A percentile compares a stretch with the other conserved stretches of the same genome.
phyloP scores from a whole-genome alignment of 371 early-diverging fungal genomes.

The Apophysomyces ossiformis region DNA sequence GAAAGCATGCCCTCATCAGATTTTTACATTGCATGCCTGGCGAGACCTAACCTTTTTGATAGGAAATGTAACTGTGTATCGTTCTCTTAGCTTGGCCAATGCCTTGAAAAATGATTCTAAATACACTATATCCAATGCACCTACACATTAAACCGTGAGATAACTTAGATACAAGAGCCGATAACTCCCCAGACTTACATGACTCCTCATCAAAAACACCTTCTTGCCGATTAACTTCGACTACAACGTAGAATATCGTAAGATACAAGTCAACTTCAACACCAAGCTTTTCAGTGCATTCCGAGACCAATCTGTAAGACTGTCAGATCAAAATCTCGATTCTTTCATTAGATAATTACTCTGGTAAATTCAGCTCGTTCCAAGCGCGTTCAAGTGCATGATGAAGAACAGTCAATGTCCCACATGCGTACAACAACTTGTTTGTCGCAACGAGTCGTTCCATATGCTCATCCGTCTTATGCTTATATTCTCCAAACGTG shows the following conservation, averaged over 20 bases:
- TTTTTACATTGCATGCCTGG: neutral
- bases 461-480: slow-evolving; percentile 42
- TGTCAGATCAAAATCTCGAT: slow-evolving; percentile 4
- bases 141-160: slow-evolving; percentile 20
- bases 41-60: slow-evolving; percentile 70
- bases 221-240: slow-evolving; percentile 49
- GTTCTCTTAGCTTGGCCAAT: slow-evolving; percentile 70
- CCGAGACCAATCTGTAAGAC: slow-evolving; percentile 13
- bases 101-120: slow-evolving; percentile 67
- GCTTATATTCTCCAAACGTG: slow-evolving; percentile 14
- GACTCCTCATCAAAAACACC: slow-evolving; percentile 44
- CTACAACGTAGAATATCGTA: slow-evolving; percentile 61
- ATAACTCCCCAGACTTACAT: slow-evolving; percentile 26
- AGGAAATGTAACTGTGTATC: slow-evolving; percentile 76
- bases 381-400: slow-evolving; percentile 53
- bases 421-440: slow-evolving; percentile 44
- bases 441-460: slow-evolving; percentile 50
- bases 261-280: slow-evolving; percentile 66
- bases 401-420: slow-evolving; percentile 55
- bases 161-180: neutral
- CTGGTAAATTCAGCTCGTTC: slow-evolving; percentile 29
- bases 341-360: slow-evolving; percentile 19
- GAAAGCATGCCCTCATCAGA: neutral
- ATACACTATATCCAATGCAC: slow-evolving; percentile 54
- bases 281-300: slow-evolving; percentile 45